A percentile compares a stretch with the other conserved stretches of the same genome.
Evolutionary conservation across 2,329 filamentous ascomycete species (phyloP).

Genomic region (Pseudocercospora musae): DNA sequence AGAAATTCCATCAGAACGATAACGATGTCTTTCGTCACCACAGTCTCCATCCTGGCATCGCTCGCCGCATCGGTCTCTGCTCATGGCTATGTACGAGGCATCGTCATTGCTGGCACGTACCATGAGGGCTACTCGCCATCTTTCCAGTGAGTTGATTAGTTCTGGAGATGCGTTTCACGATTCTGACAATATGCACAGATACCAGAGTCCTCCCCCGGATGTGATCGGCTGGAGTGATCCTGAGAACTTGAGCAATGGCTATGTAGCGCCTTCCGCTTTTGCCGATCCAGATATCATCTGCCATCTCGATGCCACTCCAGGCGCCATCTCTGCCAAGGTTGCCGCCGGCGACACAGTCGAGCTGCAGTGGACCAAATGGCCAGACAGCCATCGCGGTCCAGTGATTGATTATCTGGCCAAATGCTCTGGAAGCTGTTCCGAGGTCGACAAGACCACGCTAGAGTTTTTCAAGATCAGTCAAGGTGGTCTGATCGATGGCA

Average conservation of each 20-base stretch:
- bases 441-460: conserved; percentile 52
- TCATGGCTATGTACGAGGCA: conserved; percentile 46
- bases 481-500: conserved; percentile 49
- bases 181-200: conserved; percentile 15
- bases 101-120: conserved; percentile 48
- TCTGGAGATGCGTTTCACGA: no score
- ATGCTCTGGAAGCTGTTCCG: conserved; percentile 54
- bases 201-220: conserved; percentile 34
- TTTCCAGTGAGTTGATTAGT: conserved; percentile 32
- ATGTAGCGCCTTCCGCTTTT: conserved; percentile 27
- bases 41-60: conserved; percentile 29
- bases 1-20: background rate
- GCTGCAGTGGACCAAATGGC: conserved; percentile 64
- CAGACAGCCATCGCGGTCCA: conserved; percentile 61
- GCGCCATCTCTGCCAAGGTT: conserved; percentile 52
- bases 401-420: conserved; percentile 63
- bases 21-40: conserved; percentile 30
- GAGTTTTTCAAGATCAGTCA: conserved; percentile 64
- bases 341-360: conserved; percentile 58
- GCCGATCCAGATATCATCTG: conserved; percentile 31
- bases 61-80: conserved; percentile 42
- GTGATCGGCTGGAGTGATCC: conserved; percentile 55
- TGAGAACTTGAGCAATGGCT: conserved; percentile 42
- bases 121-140: conserved; percentile 45
- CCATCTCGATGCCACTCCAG: conserved; percentile 56